These are phyloP conservation scores for Fusarium pseudograminearum DNA, from an alignment of 2,329 filamentous ascomycete species.

Conservation along the genomic window DNA sequence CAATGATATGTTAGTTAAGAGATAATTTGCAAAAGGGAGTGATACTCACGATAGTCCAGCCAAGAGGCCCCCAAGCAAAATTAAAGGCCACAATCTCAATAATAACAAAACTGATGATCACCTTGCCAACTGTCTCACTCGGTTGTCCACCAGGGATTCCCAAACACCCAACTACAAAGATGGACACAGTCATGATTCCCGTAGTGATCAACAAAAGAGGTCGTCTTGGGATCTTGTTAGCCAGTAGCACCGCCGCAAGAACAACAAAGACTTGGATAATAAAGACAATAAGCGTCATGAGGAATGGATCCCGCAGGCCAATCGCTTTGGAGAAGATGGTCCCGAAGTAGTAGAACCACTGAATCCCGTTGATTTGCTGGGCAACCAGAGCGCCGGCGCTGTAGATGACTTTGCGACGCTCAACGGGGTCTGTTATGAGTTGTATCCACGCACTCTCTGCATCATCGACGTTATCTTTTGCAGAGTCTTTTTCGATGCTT, in stretches of 20 bases:
- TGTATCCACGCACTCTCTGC: constrained; percentile 54
- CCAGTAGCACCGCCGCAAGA: constrained; percentile 53
- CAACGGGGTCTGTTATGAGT: constrained; percentile 58
- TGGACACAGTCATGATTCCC: constrained; percentile 54
- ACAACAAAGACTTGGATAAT: constrained; percentile 59
- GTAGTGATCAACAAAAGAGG: constrained; percentile 55
- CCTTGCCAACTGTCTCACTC: constrained; percentile 51
- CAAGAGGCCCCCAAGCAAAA: constrained; percentile 57
- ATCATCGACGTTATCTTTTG: constrained; percentile 51
- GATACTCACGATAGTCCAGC: constrained; percentile 53
- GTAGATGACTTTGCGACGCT: constrained; percentile 61
- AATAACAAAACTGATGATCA: constrained; percentile 57
- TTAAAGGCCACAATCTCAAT: constrained; percentile 60
- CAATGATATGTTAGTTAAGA: neutral
- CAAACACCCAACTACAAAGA: constrained; percentile 57
- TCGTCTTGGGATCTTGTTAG: constrained; percentile 56
- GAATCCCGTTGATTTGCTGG: constrained; percentile 63
- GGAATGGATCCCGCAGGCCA: constrained; percentile 56
- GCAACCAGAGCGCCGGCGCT: constrained; percentile 58
- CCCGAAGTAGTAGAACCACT: constrained; percentile 60
- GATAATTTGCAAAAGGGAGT: no score
- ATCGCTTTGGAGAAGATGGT: constrained; percentile 59
- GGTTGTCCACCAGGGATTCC: constrained; percentile 51
- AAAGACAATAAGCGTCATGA: constrained; percentile 57
- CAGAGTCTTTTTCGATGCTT: constrained; percentile 58